Conservation (phyloP, 129 eudicot genomes). For the Cynara cardunculus region DNA sequence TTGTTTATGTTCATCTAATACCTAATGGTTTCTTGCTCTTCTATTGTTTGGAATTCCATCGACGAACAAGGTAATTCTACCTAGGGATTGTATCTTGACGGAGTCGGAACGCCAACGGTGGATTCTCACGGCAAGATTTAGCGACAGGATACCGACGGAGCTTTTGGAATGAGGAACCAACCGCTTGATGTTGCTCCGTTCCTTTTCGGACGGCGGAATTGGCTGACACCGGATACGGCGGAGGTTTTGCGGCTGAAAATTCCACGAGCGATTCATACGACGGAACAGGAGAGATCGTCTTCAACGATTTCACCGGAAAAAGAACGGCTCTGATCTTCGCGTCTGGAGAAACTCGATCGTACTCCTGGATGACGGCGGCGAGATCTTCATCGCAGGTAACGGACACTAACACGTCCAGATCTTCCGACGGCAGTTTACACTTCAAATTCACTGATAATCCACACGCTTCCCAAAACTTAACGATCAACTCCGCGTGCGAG, state of each 20-base stretch:
- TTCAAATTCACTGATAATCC: conserved; percentile 58
- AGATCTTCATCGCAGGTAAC: conserved; percentile 73
- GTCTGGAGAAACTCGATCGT: conserved; percentile 50
- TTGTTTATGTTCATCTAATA: neutral
- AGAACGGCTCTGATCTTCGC: conserved; percentile 75
- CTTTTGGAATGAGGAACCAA: neutral
- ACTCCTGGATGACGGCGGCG: conserved; percentile 49
- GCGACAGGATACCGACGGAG: conserved; percentile 6
- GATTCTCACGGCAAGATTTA: conserved; percentile 12
- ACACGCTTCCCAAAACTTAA: conserved; percentile 65
- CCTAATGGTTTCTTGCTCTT: neutral
- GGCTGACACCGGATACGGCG: neutral
- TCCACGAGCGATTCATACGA: conserved; percentile 47
- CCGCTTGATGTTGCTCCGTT: neutral
- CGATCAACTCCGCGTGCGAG: conserved; percentile 54
- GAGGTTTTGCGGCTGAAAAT: conserved; percentile 20
- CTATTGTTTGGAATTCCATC: conserved; percentile 19
- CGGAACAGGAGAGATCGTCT: conserved; percentile 51
- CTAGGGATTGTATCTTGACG: conserved; percentile 2
- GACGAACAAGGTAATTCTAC: conserved; percentile 9
- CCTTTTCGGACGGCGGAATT: neutral
- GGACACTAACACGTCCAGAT: conserved; percentile 65
- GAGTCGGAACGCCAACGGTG: conserved; percentile 13
- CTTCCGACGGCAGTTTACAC: conserved; percentile 75
- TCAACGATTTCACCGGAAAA: conserved; percentile 38